phyloP scores from a whole-genome alignment of 2,329 filamentous ascomycete species.

The Neonectria sp. region DNA sequence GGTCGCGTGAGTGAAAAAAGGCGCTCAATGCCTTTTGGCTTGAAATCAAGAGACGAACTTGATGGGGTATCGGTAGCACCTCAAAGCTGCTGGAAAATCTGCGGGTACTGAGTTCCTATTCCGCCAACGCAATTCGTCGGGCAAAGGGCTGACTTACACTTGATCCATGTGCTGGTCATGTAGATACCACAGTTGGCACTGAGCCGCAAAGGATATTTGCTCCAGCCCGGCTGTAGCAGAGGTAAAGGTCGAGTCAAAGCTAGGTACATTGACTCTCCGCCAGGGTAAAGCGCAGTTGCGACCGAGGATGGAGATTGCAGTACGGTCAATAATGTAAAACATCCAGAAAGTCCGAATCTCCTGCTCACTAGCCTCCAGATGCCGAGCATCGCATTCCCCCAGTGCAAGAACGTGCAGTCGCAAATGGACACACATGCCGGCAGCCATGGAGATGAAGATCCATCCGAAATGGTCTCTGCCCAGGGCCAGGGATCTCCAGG shows the following conservation, averaged over 20 bases:
- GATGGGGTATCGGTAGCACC: neutral
- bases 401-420: slow-evolving; percentile 7
- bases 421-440: slow-evolving; percentile 10
- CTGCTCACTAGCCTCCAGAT: neutral
- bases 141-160: neutral
- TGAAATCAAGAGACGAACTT: slow-evolving; percentile 8
- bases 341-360: neutral
- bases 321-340: neutral
- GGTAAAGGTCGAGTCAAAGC: slow-evolving; percentile 6
- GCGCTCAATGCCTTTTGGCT: slow-evolving; percentile 13
- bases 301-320: neutral
- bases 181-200: slow-evolving; percentile 10
- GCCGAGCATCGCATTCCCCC: slow-evolving; percentile 13
- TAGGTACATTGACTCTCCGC: neutral
- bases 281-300: neutral
- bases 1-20: slow-evolving; percentile 13
- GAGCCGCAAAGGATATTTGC: slow-evolving; percentile 6
- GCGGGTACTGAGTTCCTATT: neutral
- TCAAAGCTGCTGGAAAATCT: slow-evolving; percentile 13
- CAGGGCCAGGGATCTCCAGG: slow-evolving; percentile 7
- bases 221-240: slow-evolving; percentile 3
- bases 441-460: slow-evolving; percentile 23
- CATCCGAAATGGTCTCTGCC: slow-evolving; percentile 11
- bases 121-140: neutral
- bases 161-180: slow-evolving; percentile 13